Evolutionary conservation across 768 basidiomycete genomes (phyloP).

Genomic region (Zangia roseola): DNA sequence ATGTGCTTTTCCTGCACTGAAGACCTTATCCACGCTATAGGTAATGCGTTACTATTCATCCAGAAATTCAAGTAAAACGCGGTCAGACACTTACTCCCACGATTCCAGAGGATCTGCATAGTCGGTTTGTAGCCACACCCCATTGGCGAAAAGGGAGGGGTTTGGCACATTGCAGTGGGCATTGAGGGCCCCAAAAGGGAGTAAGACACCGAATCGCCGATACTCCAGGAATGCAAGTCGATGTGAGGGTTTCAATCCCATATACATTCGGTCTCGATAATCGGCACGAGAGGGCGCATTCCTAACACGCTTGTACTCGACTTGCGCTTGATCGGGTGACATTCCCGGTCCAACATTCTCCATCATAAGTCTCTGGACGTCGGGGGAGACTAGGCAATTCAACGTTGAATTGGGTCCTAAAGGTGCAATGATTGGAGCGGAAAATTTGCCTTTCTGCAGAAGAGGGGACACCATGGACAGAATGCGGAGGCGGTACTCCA

Average conservation of each 20-base stretch:
- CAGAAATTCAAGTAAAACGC: background rate
- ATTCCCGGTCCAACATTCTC: conserved; percentile 16
- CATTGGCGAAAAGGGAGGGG: conserved; percentile 45
- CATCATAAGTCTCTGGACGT: conserved; percentile 11
- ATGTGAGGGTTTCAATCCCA: conserved; percentile 42
- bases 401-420: conserved; percentile 16
- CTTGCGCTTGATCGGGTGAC: conserved; percentile 24
- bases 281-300: conserved; percentile 40
- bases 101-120: conserved; percentile 46
- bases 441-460: conserved; percentile 4
- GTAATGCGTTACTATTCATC: background rate
- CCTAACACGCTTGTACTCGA: conserved; percentile 34
- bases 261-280: conserved; percentile 41
- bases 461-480: conserved; percentile 18
- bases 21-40: conserved; percentile 40
- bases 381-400: conserved; percentile 11
- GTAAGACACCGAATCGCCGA: conserved; percentile 41
- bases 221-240: conserved; percentile 42
- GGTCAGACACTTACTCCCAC: conserved; percentile 42
- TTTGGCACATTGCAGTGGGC: conserved; percentile 43
- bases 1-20: conserved; percentile 36
- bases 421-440: conserved; percentile 5
- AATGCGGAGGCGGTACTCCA: conserved; percentile 27
- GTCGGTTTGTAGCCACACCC: conserved; percentile 44
- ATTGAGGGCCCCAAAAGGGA: conserved; percentile 46